Evolutionary conservation across 2,329 filamentous ascomycete genomes (phyloP).

Genomic region (Scedosporium boydii): DNA sequence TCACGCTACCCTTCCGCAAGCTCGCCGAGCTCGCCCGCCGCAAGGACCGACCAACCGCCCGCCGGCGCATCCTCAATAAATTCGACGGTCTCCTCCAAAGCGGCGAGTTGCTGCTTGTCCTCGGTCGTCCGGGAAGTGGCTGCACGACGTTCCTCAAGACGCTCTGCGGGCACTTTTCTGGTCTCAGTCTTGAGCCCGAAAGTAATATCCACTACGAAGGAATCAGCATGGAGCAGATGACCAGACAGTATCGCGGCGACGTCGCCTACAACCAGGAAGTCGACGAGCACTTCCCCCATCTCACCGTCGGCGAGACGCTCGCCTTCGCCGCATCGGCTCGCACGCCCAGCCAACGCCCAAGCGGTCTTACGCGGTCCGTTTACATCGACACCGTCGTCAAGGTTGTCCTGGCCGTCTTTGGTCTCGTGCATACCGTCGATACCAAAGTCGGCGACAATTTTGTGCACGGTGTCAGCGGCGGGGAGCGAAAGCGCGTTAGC

Average conservation of each 20-base stretch:
- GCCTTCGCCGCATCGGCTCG: conserved; percentile 80
- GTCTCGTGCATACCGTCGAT: conserved; percentile 78
- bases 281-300: conserved; percentile 73
- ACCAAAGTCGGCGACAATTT: conserved; percentile 79
- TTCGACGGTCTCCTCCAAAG: not conserved
- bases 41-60: not conserved
- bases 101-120: conserved; percentile 80
- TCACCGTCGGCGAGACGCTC: conserved; percentile 81
- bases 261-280: conserved; percentile 81
- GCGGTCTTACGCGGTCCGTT: conserved; percentile 58
- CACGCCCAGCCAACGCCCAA: conserved; percentile 69
- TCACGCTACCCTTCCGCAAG: conserved; percentile 41
- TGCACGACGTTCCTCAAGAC: conserved; percentile 62
- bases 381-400: conserved; percentile 70
- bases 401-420: conserved; percentile 83
- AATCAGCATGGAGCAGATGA: conserved; percentile 63
- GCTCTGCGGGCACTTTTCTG: conserved; percentile 56
- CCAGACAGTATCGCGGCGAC: conserved; percentile 64
- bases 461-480: conserved; percentile 69
- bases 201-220: conserved; percentile 72
- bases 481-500: conserved; percentile 69
- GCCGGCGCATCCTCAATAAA: not conserved
- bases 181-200: conserved; percentile 37
- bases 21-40: not conserved
- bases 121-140: conserved; percentile 66